Base-by-base conservation (phyloP, 495 filamentous ascomycete genomes). In the Chaetomidium leptoderma region DNA sequence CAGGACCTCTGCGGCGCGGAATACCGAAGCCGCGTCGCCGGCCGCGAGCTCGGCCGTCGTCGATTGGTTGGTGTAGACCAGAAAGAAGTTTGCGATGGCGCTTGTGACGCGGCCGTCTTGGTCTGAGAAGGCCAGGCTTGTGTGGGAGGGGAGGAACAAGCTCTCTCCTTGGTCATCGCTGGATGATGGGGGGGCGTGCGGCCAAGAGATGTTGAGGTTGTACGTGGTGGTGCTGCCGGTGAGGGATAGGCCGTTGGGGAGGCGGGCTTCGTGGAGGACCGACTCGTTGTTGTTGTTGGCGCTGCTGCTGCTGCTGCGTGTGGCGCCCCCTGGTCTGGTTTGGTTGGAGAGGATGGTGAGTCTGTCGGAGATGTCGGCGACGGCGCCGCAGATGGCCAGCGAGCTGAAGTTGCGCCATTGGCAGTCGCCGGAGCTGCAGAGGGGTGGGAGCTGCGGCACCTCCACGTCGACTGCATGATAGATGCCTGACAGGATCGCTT, bases 381-480 rank as follows among this genome's bases (percentile, higher is more conserved):
- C 70, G 16, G 59, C 63, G 11, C 68, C 64, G 60, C 78, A 81
- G 39, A 79, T 61, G 4, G 74, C 76, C 14, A 81, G 64, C 1
- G 78, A 75, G 46, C 72, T 70, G 54, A 77, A 79, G 19, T 59
- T 55, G 0, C 66, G 61, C 53, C 70, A 80, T 11, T 70, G 74
- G 51, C 77, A 80, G 57, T 77, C 73, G 23, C 73, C 74, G 0
- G 77, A 72, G 30, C 74, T 67, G 61, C 78, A 80, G 29, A 57
- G 37, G 26, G 69, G 69, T 19, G 37, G 36, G 14, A 62, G 37
- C 11, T 53, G 55, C 4, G 47, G 56, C 16, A 70, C 11, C 11
- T 57, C n/a, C 23, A 19, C 32, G 61, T 58, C 53, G 46, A 58
- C 60, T n/a, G 69, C 60, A 11, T 72, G 71, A 36, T 72, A 71